Evolutionary conservation across 805 yeast species (phyloP).

Genomic region (Kodamaea kakaduensis): DNA sequence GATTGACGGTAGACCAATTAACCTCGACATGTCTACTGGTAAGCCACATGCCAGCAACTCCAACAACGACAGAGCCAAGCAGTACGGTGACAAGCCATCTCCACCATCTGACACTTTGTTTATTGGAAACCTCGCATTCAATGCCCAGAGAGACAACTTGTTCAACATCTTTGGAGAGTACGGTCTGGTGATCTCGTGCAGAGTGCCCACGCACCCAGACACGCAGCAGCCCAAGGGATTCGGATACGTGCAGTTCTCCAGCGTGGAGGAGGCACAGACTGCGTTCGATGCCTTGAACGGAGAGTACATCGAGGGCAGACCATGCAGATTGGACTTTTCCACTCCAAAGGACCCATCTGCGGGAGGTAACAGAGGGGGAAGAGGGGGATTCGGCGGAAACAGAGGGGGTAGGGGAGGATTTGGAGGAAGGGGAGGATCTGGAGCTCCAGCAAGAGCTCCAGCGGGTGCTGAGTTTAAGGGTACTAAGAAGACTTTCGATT

Average conservation of each 20-base stretch:
- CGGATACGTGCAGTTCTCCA: constrained; percentile 91
- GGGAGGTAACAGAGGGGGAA: constrained; percentile 19
- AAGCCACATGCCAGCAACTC: constrained; percentile 61
- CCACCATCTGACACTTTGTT: constrained; percentile 94
- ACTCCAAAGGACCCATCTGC: constrained; percentile 69
- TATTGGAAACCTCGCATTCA: constrained; percentile 93
- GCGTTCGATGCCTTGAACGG: constrained; percentile 89
- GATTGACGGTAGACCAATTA: constrained; percentile 95
- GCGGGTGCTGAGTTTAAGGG: constrained; percentile 74
- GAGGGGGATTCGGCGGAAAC: constrained; percentile 34
- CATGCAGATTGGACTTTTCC: constrained; percentile 92
- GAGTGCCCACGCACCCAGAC: constrained; percentile 98
- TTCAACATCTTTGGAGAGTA: constrained; percentile 67
- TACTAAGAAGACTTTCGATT: constrained; percentile 77
- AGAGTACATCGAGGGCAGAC: constrained; percentile 82
- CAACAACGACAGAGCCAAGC: constrained; percentile 76
- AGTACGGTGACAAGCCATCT: constrained; percentile 86
- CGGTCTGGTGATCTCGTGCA: constrained; percentile 83
- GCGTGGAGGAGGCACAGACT: constrained; percentile 83
- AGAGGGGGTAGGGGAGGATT: constrained; percentile 26
- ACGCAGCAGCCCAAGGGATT: constrained; percentile 99
- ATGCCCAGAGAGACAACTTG: constrained; percentile 76
- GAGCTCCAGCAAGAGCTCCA: constrained; percentile 48
- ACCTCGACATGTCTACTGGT: constrained; percentile 85
- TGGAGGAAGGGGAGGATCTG: constrained; percentile 25